A percentile compares a stretch with the other conserved stretches of the same genome.
Evolutionary conservation across 345 rosid species (phyloP).

Genomic region (Trapa incisa): DNA sequence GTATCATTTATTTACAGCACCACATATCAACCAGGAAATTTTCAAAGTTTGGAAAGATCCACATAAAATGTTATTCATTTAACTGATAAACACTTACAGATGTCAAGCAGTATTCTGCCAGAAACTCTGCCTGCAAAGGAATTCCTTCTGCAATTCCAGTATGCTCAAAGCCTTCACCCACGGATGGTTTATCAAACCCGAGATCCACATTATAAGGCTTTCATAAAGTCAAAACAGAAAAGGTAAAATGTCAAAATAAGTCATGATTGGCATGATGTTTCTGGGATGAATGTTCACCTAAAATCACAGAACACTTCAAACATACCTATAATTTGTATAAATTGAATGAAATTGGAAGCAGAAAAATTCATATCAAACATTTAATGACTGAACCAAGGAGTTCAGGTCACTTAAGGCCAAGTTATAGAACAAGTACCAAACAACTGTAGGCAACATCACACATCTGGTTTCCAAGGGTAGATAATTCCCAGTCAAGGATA

Average conservation of each 20-base stretch:
- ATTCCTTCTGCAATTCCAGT: slow-evolving; percentile 77
- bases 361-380: not conserved
- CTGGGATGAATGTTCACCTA: not conserved
- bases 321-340: not conserved
- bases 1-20: not conserved
- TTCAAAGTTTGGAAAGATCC: not conserved
- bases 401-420: not conserved
- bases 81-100: slow-evolving; percentile 34
- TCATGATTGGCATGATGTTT: not conserved
- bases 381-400: not conserved
- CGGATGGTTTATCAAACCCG: slow-evolving; percentile 18
- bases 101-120: slow-evolving; percentile 68
- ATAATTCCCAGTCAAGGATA: slow-evolving; percentile 90
- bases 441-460: slow-evolving; percentile 79
- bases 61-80: not conserved
- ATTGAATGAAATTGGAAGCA: not conserved
- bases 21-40: not conserved
- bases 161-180: slow-evolving; percentile 44
- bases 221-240: slow-evolving; percentile 4
- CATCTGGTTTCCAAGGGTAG: slow-evolving; percentile 97
- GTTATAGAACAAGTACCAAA: slow-evolving; percentile 36
- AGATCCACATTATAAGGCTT: slow-evolving; percentile 50
- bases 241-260: not conserved
- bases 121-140: slow-evolving; percentile 66
- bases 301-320: not conserved